These are phyloP conservation scores for Fraxinus pennsylvanica DNA, from an alignment of 257 asterid genomes.

Conservation along the genomic window DNA sequence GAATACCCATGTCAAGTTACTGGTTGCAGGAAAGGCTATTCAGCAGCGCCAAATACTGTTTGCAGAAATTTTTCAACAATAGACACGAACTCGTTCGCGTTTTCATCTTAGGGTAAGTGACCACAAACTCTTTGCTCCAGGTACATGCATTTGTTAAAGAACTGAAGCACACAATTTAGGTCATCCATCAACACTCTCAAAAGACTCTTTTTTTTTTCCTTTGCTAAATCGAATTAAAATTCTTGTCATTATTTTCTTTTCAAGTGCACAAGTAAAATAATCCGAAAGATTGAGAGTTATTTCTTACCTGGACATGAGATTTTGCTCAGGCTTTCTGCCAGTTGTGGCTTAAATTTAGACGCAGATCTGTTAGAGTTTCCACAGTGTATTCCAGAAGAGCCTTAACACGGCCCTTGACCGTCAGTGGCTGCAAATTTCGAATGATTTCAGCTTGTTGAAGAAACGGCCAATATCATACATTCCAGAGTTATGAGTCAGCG, in stretches of 20 bases:
- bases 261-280: conserved; percentile 10
- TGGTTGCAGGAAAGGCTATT: conserved; percentile 45
- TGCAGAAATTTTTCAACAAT: conserved; percentile 63
- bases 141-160: too few species aligned
- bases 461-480: not conserved
- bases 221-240: not conserved
- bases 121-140: conserved; percentile 44
- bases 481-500: not conserved
- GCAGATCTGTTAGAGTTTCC: conserved; percentile 67
- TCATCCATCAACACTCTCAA: not conserved
- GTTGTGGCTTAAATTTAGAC: conserved; percentile 52
- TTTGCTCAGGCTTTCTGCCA: conserved; percentile 53
- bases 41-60: conserved; percentile 43
- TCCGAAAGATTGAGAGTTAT: not conserved
- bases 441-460: conserved; percentile 17
- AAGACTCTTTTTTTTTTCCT: not conserved
- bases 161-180: not conserved
- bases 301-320: conserved; percentile 96
- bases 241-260: not conserved
- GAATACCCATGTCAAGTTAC: conserved; percentile 45
- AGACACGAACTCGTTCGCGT: conserved; percentile 72
- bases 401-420: conserved; percentile 86
- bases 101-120: conserved; percentile 94
- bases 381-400: conserved; percentile 78
- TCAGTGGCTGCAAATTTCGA: conserved; percentile 60